Percentiles rank a stretch among this genome's conserved stretches.
Conservation (phyloP, 345 rosid species). For the Brassica nigra region DNA sequence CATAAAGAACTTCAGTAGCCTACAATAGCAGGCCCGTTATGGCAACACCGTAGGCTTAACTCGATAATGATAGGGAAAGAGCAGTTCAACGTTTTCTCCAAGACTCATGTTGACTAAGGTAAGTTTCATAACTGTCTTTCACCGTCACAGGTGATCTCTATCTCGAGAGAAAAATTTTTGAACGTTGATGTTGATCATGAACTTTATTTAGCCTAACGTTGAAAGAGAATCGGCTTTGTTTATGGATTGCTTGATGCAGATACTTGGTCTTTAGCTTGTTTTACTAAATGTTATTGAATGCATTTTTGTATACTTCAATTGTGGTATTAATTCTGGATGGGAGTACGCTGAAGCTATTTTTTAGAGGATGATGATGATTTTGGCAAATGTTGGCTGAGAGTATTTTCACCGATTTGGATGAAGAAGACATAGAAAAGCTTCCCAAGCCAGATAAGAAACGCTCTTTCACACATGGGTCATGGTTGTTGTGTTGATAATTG, state of each 20-base stretch:
- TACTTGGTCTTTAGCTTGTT: neutral
- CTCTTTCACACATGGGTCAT: conserved; percentile 45
- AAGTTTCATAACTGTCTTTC: conserved; percentile 3
- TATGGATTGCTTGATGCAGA: neutral
- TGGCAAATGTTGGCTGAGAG: conserved; percentile 83
- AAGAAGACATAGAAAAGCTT: conserved; percentile 78
- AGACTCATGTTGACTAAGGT: too few relatives aligned
- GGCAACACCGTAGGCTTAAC: too few relatives aligned
- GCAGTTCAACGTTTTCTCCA: too few relatives aligned
- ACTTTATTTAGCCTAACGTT: neutral
- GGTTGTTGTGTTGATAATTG: too few relatives aligned
- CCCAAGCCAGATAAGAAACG: conserved; percentile 56
- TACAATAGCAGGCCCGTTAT: too few relatives aligned
- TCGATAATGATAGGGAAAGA: too few relatives aligned
- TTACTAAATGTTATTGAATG: neutral
- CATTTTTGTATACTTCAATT: conserved; percentile 48
- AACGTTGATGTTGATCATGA: conserved; percentile 34
- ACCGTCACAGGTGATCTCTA: conserved; percentile 12
- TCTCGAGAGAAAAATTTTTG: conserved; percentile 47
- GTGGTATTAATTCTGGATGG: conserved; percentile 69
- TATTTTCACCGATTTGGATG: conserved; percentile 80
- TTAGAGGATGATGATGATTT: conserved; percentile 93
- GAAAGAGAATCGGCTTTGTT: neutral
- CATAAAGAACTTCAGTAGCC: too few relatives aligned
- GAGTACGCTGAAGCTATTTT: conserved; percentile 51